These are phyloP conservation scores for Ramularia endophylla DNA, from an alignment of 2,329 filamentous ascomycete genomes.

Conservation along the genomic window DNA sequence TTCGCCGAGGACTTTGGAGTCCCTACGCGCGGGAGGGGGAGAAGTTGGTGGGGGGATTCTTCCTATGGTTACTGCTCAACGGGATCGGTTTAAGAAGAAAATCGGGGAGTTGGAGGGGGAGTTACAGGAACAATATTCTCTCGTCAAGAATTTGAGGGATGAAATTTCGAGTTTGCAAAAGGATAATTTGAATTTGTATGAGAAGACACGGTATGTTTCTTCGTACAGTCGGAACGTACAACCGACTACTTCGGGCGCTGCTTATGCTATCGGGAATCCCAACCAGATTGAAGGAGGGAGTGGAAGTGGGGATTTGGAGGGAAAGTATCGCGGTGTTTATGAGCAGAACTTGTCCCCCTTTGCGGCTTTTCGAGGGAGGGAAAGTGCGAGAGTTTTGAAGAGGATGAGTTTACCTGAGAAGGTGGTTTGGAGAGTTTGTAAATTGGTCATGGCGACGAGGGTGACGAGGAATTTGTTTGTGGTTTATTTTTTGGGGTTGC, in stretches of 20 bases:
- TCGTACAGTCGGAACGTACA: conserved; percentile 71
- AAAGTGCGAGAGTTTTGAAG: conserved; percentile 83
- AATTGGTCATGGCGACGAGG: conserved; percentile 83
- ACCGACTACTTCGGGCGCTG: conserved; percentile 60
- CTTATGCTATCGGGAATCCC: conserved; percentile 54
- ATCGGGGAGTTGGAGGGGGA: conserved; percentile 88
- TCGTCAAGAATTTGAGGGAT: conserved; percentile 77
- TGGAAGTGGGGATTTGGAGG: conserved; percentile 53
- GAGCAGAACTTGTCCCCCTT: conserved; percentile 95
- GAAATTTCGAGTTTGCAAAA: conserved; percentile 90
- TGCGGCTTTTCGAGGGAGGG: conserved; percentile 88
- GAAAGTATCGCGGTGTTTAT: conserved; percentile 74
- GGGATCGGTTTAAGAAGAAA: conserved; percentile 96
- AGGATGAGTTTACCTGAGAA: conserved; percentile 90
- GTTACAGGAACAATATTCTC: conserved; percentile 74
- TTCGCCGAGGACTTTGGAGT: conserved; percentile 46
- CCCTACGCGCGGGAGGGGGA: conserved; percentile 61
- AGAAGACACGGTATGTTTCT: conserved; percentile 95
- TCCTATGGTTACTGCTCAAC: conserved; percentile 96
- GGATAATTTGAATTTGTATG: conserved; percentile 92
- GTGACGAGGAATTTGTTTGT: conserved; percentile 93
- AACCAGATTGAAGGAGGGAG: conserved; percentile 63
- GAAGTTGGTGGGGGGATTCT: conserved; percentile 70
- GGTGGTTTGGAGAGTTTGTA: conserved; percentile 81
- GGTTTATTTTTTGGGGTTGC: conserved; percentile 80